Evolutionary conservation across 345 rosid genomes (phyloP).

Genomic region (Luvunga scandens): DNA sequence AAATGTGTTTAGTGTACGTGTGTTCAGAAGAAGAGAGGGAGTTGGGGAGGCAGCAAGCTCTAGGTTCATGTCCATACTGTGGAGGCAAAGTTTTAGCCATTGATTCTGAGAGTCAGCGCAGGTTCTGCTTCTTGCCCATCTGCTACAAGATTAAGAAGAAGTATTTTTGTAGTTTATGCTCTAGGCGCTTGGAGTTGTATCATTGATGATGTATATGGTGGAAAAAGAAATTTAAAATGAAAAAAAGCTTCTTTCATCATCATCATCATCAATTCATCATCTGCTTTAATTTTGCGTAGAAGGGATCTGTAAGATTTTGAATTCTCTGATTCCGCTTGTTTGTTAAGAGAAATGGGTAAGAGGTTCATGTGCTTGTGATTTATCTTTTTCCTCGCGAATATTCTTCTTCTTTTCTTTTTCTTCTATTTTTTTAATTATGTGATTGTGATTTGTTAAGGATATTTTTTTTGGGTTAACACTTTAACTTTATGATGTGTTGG

Average conservation of each 20-base stretch:
- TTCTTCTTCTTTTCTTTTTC: neutral
- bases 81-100: conserved; percentile 70
- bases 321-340: neutral
- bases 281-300: neutral
- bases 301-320: neutral
- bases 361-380: neutral
- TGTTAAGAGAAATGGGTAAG: neutral
- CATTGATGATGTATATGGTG: neutral
- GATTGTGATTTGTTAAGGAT: neutral
- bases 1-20: conserved; percentile 57
- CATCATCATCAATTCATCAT: neutral
- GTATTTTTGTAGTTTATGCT: conserved; percentile 58
- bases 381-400: too few species aligned
- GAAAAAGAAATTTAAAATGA: too few species aligned
- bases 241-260: neutral
- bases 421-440: neutral
- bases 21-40: conserved; percentile 61
- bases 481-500: neutral
- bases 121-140: conserved; percentile 76
- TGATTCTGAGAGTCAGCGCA: conserved; percentile 68
- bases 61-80: conserved; percentile 78
- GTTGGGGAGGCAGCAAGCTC: conserved; percentile 67
- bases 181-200: conserved; percentile 47
- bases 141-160: conserved; percentile 61
- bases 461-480: neutral